phyloP scores from a whole-genome alignment of 768 basidiomycete genomes.

The Amanita thiersii region DNA sequence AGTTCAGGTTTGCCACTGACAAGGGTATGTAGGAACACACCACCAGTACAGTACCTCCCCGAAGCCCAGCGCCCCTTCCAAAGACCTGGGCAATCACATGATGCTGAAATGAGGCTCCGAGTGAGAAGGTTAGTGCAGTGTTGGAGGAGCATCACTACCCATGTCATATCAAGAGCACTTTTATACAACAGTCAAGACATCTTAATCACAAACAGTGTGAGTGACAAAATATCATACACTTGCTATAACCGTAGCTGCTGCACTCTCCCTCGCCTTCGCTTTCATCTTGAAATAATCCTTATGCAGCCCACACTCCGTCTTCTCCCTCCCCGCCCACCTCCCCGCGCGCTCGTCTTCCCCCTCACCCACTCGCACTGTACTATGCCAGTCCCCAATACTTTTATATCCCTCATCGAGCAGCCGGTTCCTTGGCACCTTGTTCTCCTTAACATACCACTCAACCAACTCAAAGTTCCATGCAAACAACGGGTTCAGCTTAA shows the following conservation, averaged over 20 bases:
- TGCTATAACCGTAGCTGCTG: not conserved
- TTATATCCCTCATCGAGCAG: slow-evolving; percentile 88
- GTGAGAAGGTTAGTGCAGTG: too few species aligned
- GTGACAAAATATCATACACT: too few species aligned
- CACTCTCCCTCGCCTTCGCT: slow-evolving; percentile 31
- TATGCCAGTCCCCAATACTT: slow-evolving; percentile 97
- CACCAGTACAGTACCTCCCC: too few species aligned
- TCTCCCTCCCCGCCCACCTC: slow-evolving; percentile 83
- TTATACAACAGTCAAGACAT: too few species aligned
- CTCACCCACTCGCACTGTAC: slow-evolving; percentile 63
- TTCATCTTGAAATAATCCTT: slow-evolving; percentile 83
- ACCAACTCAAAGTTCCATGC: slow-evolving; percentile 82
- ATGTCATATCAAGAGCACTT: too few species aligned
- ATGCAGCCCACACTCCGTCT: slow-evolving; percentile 96
- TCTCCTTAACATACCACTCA: slow-evolving; percentile 73
- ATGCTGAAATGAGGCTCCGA: too few species aligned
- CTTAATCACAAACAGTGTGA: too few species aligned
- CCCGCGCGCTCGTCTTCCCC: slow-evolving; percentile 85
- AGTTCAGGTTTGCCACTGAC: too few species aligned
- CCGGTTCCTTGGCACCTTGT: slow-evolving; percentile 83
- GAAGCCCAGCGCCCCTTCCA: too few species aligned
- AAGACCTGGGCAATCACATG: too few species aligned
- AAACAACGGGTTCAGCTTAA: slow-evolving; percentile 93
- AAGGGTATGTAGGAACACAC: too few species aligned
- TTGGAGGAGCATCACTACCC: too few species aligned